Evolutionary conservation across 2,329 filamentous ascomycete species (phyloP).

Genomic region (Leptographium radiaticola): DNA sequence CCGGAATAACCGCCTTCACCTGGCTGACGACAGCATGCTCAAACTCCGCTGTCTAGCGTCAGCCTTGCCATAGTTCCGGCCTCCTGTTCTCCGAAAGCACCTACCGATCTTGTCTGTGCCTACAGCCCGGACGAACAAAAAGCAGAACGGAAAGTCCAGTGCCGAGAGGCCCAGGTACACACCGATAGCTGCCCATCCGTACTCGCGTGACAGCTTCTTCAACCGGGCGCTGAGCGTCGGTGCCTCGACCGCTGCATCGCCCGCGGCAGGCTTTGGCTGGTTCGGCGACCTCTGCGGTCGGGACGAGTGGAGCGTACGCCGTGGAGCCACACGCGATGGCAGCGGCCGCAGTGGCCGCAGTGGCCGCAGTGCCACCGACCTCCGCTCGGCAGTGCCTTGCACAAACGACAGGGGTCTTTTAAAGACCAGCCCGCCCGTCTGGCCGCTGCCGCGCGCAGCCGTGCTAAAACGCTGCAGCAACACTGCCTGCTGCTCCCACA

Average conservation of each 20-base stretch:
- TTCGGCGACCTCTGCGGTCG: conserved; percentile 13
- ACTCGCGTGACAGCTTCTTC: conserved; percentile 77
- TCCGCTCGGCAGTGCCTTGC: neutral
- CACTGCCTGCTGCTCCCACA: neutral
- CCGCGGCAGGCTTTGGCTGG: conserved; percentile 3
- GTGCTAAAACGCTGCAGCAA: neutral
- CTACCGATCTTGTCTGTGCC: conserved; percentile 77
- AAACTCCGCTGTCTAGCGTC: conserved; percentile 30
- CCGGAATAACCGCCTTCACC: conserved; percentile 45
- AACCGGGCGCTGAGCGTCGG: conserved; percentile 55
- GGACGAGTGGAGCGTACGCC: conserved; percentile 17
- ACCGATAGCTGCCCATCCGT: conserved; percentile 87
- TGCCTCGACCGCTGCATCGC: conserved; percentile 14
- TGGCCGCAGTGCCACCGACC: neutral
- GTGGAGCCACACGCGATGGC: conserved; percentile 3
- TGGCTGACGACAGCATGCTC: conserved; percentile 56
- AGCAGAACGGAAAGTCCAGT: conserved; percentile 91
- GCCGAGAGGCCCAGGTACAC: conserved; percentile 76
- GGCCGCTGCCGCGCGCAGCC: neutral
- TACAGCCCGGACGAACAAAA: conserved; percentile 68
- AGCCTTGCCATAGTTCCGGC: neutral
- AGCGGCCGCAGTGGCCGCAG: neutral
- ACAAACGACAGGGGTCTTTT: neutral
- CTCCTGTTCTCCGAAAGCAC: conserved; percentile 6
- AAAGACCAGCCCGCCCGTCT: neutral